These are phyloP conservation scores for Geranium rotundifolium DNA, from an alignment of 345 rosid species.

Conservation along the genomic window DNA sequence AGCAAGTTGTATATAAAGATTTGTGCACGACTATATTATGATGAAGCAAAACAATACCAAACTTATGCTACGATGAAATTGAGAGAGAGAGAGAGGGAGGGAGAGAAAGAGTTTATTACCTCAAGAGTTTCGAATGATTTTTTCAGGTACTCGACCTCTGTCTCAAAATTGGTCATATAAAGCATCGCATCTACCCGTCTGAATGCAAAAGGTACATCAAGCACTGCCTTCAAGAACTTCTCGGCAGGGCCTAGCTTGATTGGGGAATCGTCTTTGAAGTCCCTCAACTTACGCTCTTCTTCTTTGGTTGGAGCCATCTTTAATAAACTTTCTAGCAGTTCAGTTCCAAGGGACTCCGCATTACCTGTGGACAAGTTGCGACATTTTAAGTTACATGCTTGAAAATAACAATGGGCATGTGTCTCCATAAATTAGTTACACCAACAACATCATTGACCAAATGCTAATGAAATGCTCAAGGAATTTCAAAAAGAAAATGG, in stretches of 20 bases:
- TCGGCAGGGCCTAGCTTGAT: conserved; percentile 81
- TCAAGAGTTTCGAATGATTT: conserved; percentile 76
- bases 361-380: conserved; percentile 42
- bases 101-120: conserved; percentile 28
- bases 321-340: conserved; percentile 83
- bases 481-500: too few relatives aligned
- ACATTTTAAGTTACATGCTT: too few relatives aligned
- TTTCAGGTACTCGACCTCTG: conserved; percentile 82
- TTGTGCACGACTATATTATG: too few relatives aligned
- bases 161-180: conserved; percentile 74
- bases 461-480: too few relatives aligned
- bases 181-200: conserved; percentile 80
- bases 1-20: too few relatives aligned
- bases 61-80: too few relatives aligned
- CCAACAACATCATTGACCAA: too few relatives aligned
- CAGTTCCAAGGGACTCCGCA: conserved; percentile 80
- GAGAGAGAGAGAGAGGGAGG: too few relatives aligned
- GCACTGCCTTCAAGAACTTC: conserved; percentile 74
- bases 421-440: too few relatives aligned
- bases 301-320: conserved; percentile 95
- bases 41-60: too few relatives aligned
- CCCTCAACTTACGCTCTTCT: conserved; percentile 82
- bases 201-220: conserved; percentile 89
- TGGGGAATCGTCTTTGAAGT: conserved; percentile 65
- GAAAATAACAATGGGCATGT: too few relatives aligned